Evolutionary conservation across 192 early-diverging fungal species (phyloP).

Genomic region (Funneliformis mosseae): DNA sequence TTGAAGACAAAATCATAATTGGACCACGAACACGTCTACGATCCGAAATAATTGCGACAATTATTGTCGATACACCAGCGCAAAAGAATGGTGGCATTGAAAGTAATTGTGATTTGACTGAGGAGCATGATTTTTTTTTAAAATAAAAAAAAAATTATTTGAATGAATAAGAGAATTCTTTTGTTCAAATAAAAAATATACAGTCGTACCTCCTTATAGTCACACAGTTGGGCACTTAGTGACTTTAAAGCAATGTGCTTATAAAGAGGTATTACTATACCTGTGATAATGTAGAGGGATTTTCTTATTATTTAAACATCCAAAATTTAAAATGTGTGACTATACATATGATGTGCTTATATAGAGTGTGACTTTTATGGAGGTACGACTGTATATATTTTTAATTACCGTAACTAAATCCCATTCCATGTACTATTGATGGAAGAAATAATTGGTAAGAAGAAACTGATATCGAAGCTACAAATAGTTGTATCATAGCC

Average conservation of each 20-base stretch:
- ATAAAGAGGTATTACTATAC: too few relatives aligned
- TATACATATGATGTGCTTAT: too few relatives aligned
- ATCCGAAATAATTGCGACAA: slow-evolving; percentile 1
- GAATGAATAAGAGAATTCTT: not conserved
- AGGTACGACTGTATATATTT: too few relatives aligned
- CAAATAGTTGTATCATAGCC: slow-evolving; percentile 64
- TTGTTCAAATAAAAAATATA: not conserved
- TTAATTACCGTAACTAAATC: slow-evolving; percentile 46
- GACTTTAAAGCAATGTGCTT: too few relatives aligned
- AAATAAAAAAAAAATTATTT: not conserved
- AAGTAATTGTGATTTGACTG: slow-evolving; percentile 31
- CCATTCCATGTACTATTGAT: slow-evolving; percentile 69
- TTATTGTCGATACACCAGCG: slow-evolving; percentile 25
- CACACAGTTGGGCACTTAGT: too few relatives aligned
- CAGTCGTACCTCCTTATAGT: too few relatives aligned
- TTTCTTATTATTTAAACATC: too few relatives aligned
- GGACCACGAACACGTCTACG: not conserved
- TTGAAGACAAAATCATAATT: not conserved
- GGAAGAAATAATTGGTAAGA: slow-evolving; percentile 71
- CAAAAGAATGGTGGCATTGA: slow-evolving; percentile 37
- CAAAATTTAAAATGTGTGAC: too few relatives aligned
- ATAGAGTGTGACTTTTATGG: too few relatives aligned
- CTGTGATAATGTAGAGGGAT: too few relatives aligned
- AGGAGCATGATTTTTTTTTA: slow-evolving; percentile 7
- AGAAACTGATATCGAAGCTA: slow-evolving; percentile 63